Evolutionary conservation across 768 basidiomycete species (phyloP).

Genomic region (Mycena kentingensis): DNA sequence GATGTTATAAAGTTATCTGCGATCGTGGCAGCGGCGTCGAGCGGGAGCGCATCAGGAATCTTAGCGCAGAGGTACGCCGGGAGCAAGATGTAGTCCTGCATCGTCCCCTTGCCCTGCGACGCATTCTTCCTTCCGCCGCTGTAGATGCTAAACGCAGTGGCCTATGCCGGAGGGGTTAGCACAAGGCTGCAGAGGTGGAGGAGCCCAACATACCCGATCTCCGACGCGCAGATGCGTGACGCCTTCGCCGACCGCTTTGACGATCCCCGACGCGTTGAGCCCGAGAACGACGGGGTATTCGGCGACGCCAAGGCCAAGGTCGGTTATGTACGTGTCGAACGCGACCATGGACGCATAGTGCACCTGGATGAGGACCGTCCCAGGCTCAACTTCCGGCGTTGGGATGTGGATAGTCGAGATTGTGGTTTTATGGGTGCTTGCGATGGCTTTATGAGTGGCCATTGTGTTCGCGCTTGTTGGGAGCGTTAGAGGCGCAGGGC

Average conservation of each 20-base stretch:
- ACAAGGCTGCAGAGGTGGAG: neutral
- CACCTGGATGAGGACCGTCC: slow-evolving; percentile 45
- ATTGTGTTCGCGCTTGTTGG: slow-evolving; percentile 14
- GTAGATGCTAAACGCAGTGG: slow-evolving; percentile 19
- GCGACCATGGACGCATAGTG: slow-evolving; percentile 42
- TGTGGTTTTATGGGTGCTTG: slow-evolving; percentile 35
- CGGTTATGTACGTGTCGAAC: slow-evolving; percentile 42
- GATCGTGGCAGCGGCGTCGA: slow-evolving; percentile 41
- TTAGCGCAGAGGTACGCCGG: slow-evolving; percentile 36
- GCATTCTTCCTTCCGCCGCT: slow-evolving; percentile 25
- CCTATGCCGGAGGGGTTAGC: slow-evolving; percentile 17
- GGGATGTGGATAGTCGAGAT: slow-evolving; percentile 39
- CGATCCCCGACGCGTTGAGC: slow-evolving; percentile 39
- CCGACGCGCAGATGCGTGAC: slow-evolving; percentile 39
- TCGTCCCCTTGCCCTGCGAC: slow-evolving; percentile 15
- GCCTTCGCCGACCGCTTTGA: slow-evolving; percentile 37
- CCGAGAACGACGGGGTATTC: slow-evolving; percentile 41
- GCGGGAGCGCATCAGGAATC: slow-evolving; percentile 41
- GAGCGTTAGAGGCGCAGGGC: too few relatives aligned
- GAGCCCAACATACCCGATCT: slow-evolving; percentile 37
- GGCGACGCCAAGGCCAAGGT: slow-evolving; percentile 33
- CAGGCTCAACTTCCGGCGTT: slow-evolving; percentile 35
- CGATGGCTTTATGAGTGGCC: slow-evolving; percentile 46
- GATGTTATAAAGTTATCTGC: slow-evolving; percentile 46
- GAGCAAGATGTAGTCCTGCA: slow-evolving; percentile 17